Evolutionary conservation across 2,329 filamentous ascomycete genomes (phyloP).

Genomic region (Talaromyces sp.): DNA sequence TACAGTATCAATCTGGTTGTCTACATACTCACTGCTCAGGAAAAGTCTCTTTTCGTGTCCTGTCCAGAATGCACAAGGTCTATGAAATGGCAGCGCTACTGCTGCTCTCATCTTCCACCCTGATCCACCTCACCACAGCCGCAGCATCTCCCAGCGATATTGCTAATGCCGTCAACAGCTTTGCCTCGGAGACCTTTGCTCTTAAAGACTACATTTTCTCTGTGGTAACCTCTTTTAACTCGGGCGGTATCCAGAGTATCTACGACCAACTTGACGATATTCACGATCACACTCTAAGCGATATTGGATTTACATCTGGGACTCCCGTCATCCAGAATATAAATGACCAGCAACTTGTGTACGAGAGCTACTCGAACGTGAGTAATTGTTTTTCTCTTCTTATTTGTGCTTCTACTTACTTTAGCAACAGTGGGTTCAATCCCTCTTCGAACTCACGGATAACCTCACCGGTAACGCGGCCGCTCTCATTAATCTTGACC

Average conservation of each 20-base stretch:
- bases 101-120: background rate
- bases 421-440: constrained; percentile 6
- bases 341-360: constrained; percentile 7
- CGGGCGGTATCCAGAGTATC: constrained; percentile 5
- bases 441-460: constrained; percentile 12
- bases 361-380: constrained; percentile 14
- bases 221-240: constrained; percentile 9
- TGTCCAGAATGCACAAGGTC: background rate
- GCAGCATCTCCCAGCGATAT: background rate
- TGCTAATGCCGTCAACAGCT: constrained; percentile 13
- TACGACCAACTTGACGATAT: constrained; percentile 10
- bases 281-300: constrained; percentile 5
- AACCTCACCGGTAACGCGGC: constrained; percentile 9
- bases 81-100: background rate
- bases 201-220: constrained; percentile 8
- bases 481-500: background rate
- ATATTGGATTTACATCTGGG: constrained; percentile 5
- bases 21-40: too few relatives aligned
- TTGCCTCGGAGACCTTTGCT: constrained; percentile 10
- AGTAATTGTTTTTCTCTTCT: background rate
- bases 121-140: background rate
- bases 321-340: constrained; percentile 5
- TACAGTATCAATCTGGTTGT: too few relatives aligned
- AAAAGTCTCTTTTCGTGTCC: too few relatives aligned
- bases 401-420: background rate